Evolutionary conservation across 2,329 filamentous ascomycete genomes (phyloP), one percentile per base, ranked within the genome.

Genomic region (Aureobasidium namibiae): DNA sequence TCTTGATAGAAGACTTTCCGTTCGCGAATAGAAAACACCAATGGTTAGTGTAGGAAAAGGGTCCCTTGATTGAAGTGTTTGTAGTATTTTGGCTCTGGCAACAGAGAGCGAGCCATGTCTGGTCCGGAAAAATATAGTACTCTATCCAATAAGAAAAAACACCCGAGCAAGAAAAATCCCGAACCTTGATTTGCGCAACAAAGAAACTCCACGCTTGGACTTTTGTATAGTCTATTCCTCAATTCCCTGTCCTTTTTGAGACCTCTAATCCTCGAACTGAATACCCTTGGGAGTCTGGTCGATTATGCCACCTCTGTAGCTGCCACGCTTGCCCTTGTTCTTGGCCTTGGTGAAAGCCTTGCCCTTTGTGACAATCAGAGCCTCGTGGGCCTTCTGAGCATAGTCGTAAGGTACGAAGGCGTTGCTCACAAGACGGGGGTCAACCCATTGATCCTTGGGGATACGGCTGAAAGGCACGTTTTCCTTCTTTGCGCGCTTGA

Each of bases 301-400:
- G 68, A 99, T 95, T 56, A 82, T 75, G 7, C 94, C 94, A 45
- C 94, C 94, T 49, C 88, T 85, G 80, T 96, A 99, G 65, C 87
- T 90, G 53, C 94, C 94, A 67, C 85, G 82, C 56, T 49, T 61
- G 33, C 63, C 49, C 72, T 99, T 99, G 77, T 99, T 99, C 85
- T 99, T 99, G 79, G 97, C 94, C 80, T 99, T 99, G 61, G 92
- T 97, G 76, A 99, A 99, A 4, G 90, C 91, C 78, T 96, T 97
- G 68, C 94, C 94, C 72, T 88, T 90, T 33, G 92, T 97, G 39
- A 96, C 83, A 50, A 91, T 89, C 63, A 99, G 77, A 70, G 96
- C 92, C 65, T 90, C 83, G 70, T 92, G 89, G 9, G 95, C 95
- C 66, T 85, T 85, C 67, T 94, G 87, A 24, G 92, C 92, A 75